These are phyloP conservation scores for Recurvomyces mirabilis DNA, from an alignment of 495 filamentous ascomycete species.

Conservation along the genomic window DNA sequence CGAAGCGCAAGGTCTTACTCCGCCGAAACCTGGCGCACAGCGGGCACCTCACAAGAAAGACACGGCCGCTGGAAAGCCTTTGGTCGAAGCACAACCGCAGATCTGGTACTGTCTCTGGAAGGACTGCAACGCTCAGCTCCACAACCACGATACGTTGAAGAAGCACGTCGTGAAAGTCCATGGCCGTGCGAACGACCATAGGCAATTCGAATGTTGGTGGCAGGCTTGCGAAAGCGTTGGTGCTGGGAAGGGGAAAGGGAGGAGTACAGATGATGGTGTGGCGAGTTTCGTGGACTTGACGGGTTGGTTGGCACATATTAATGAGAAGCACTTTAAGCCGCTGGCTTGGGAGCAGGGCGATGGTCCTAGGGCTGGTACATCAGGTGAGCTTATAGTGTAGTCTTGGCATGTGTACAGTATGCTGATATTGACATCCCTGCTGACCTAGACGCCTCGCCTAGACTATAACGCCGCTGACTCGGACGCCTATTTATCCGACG, in stretches of 20 bases:
- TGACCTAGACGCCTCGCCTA: conserved; percentile 10
- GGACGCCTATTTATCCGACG: conserved; percentile 30
- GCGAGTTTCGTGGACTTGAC: conserved; percentile 27
- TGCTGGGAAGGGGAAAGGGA: conserved; percentile 23
- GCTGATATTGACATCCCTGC: background rate
- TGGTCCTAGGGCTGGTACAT: conserved; percentile 41
- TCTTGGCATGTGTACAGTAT: background rate
- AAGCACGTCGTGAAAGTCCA: conserved; percentile 55
- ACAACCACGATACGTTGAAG: conserved; percentile 60
- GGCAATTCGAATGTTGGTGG: conserved; percentile 36
- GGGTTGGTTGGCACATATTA: conserved; percentile 50
- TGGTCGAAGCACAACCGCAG: conserved; percentile 26
- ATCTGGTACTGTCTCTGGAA: conserved; percentile 54
- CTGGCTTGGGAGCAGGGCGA: conserved; percentile 57
- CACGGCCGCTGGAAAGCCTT: background rate
- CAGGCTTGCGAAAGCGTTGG: conserved; percentile 29
- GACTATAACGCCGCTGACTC: conserved; percentile 15
- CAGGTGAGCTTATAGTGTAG: conserved; percentile 21
- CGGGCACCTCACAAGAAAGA: background rate
- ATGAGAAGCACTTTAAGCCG: conserved; percentile 45
- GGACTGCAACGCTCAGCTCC: conserved; percentile 55
- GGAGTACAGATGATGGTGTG: conserved; percentile 15
- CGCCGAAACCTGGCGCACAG: background rate
- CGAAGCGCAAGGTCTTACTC: conserved; percentile 12
- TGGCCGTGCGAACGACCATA: conserved; percentile 19